Evolutionary conservation across 352 stramenopile species (phyloP).

Genomic region (Phytopythium montanum): DNA sequence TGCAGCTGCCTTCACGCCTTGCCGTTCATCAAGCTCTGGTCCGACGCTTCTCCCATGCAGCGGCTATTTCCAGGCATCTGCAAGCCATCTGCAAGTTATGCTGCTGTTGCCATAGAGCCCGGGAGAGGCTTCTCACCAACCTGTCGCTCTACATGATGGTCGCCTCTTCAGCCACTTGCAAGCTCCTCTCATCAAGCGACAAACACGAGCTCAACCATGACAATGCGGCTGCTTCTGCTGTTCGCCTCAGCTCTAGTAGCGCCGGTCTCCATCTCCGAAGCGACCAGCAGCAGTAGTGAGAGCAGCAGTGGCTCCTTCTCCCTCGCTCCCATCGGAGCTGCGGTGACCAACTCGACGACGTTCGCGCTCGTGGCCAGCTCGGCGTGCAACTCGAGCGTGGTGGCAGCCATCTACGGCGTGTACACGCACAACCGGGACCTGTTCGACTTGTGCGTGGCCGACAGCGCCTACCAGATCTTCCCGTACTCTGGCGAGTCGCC

Average conservation of each 20-base stretch:
- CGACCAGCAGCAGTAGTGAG: constrained; percentile 4
- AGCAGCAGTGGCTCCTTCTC: constrained; percentile 17
- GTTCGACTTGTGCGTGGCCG: constrained; percentile 40
- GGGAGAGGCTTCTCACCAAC: not conserved
- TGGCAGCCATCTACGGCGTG: constrained; percentile 26
- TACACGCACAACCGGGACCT: constrained; percentile 44
- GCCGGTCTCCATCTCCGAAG: not conserved
- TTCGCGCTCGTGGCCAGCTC: constrained; percentile 33
- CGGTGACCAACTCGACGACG: constrained; percentile 19
- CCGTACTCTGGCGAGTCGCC: constrained; percentile 33
- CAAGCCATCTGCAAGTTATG: not conserved
- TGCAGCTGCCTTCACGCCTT: too few relatives aligned
- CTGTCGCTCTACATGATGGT: too few relatives aligned
- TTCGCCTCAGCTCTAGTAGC: not conserved
- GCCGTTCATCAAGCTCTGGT: too few relatives aligned
- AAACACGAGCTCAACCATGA: not conserved
- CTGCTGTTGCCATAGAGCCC: not conserved
- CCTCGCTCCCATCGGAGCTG: constrained; percentile 16
- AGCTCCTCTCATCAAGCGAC: not conserved
- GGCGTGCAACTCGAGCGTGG: constrained; percentile 26
- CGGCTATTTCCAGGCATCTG: not conserved
- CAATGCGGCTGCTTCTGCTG: not conserved
- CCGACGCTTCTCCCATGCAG: too few relatives aligned
- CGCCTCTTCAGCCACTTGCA: too few relatives aligned
- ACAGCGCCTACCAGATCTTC: constrained; percentile 43